Evolutionary conservation across 2,329 filamentous ascomycete genomes (phyloP).

Genomic region (Mycosphaerella arachidis): DNA sequence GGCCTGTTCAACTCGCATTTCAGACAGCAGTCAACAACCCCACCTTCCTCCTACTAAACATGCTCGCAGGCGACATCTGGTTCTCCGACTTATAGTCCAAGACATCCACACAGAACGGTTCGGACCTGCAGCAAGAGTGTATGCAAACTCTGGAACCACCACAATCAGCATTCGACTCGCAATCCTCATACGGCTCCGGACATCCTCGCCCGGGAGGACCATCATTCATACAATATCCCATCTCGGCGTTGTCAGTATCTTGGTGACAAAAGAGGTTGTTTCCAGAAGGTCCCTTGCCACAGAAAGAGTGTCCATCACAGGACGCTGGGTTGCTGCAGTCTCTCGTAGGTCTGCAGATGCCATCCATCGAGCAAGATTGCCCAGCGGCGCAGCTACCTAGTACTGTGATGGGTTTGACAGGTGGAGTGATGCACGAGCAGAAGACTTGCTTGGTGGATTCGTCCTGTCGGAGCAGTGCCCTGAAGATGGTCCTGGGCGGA

Average conservation of each 20-base stretch:
- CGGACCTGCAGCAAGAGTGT: slow-evolving; percentile 16
- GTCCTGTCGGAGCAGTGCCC: slow-evolving; percentile 1
- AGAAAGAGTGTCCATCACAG: slow-evolving; percentile 13
- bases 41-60: background rate
- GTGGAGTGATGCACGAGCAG: slow-evolving; percentile 9
- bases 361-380: slow-evolving; percentile 4
- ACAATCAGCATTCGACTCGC: slow-evolving; percentile 14
- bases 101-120: slow-evolving; percentile 21
- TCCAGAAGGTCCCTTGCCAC: slow-evolving; percentile 10
- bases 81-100: slow-evolving; percentile 7
- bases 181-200: slow-evolving; percentile 15
- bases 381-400: slow-evolving; percentile 3
- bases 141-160: slow-evolving; percentile 15
- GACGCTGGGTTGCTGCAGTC: slow-evolving; percentile 15
- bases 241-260: slow-evolving; percentile 11
- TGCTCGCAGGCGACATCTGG: background rate
- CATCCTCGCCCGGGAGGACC: slow-evolving; percentile 10
- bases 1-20: background rate
- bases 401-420: slow-evolving; percentile 2
- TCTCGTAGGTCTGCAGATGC: slow-evolving; percentile 7
- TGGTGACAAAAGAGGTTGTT: slow-evolving; percentile 17
- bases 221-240: slow-evolving; percentile 16
- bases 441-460: background rate
- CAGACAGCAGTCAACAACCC: background rate
- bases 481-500: background rate